Conservation (phyloP, 108 stramenopile genomes). For the Bacterosira constricta region DNA sequence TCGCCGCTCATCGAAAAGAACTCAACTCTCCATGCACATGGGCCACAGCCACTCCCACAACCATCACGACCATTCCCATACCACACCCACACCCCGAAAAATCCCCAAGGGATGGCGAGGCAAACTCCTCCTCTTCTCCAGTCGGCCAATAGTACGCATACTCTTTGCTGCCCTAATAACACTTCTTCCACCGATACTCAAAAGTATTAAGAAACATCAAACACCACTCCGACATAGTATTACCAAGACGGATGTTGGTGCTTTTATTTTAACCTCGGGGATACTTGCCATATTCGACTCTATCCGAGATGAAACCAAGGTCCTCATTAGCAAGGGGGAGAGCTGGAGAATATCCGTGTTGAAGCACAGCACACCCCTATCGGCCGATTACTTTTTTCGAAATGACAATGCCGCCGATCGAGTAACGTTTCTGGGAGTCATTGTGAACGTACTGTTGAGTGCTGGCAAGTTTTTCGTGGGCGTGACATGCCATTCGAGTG, state of each 20-base stretch:
- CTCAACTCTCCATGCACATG: constrained; percentile 52
- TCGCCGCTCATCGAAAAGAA: not conserved
- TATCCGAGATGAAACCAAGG: constrained; percentile 45
- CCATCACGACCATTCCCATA: constrained; percentile 31
- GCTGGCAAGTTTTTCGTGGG: constrained; percentile 85
- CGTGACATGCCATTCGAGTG: constrained; percentile 78
- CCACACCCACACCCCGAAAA: not conserved
- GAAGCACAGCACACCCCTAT: constrained; percentile 46
- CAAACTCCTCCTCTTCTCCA: constrained; percentile 19
- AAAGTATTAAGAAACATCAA: not conserved
- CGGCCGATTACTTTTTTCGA: constrained; percentile 51
- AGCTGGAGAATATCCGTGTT: constrained; percentile 51
- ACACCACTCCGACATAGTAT: too few relatives aligned
- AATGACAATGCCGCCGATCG: constrained; percentile 80
- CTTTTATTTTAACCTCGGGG: constrained; percentile 38
- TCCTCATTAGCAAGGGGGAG: constrained; percentile 37
- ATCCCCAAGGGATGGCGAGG: constrained; percentile 29
- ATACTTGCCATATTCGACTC: constrained; percentile 38
- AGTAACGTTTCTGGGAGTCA: constrained; percentile 85
- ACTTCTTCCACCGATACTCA: constrained; percentile 48
- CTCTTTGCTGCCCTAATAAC: constrained; percentile 59
- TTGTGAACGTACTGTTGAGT: constrained; percentile 78
- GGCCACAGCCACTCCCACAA: constrained; percentile 52
- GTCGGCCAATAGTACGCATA: constrained; percentile 49
- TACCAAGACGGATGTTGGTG: constrained; percentile 40